Percentiles rank a stretch among this genome's conserved stretches.
Evolutionary conservation across 306 rosid genomes (phyloP).

Genomic region (Quercus parvula): DNA sequence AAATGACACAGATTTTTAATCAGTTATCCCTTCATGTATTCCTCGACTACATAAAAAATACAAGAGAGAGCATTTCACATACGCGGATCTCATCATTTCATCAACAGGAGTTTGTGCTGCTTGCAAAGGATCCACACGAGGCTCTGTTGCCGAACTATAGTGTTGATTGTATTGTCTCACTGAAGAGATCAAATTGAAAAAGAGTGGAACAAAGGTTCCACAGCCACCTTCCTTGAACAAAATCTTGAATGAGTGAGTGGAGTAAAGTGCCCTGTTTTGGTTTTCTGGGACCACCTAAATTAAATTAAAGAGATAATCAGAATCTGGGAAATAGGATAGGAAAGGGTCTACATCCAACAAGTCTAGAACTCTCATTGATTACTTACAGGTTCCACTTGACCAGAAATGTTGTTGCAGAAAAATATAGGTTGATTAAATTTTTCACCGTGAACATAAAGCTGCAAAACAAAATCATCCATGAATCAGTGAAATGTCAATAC

Average conservation of each 20-base stretch:
- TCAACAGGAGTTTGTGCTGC: constrained; percentile 97
- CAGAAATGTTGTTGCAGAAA: constrained; percentile 94
- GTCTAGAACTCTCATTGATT: background rate
- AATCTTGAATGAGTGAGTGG: constrained; percentile 82
- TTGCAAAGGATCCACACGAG: constrained; percentile 74
- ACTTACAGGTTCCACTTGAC: constrained; percentile 92
- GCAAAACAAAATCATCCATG: constrained; percentile 28
- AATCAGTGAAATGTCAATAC: constrained; percentile 3
- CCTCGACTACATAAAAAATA: background rate
- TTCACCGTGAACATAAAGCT: constrained; percentile 77
- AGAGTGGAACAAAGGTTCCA: constrained; percentile 93
- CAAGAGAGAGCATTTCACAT: constrained; percentile 27
- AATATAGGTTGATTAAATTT: constrained; percentile 96
- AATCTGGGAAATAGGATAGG: background rate
- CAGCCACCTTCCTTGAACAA: constrained; percentile 98
- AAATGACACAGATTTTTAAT: constrained; percentile 9
- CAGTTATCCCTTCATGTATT: background rate
- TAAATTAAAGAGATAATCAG: background rate
- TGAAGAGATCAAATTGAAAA: constrained; percentile 82
- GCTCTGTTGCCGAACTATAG: constrained; percentile 27
- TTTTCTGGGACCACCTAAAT: constrained; percentile 80
- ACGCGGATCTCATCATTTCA: constrained; percentile 99
- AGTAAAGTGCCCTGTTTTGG: constrained; percentile 73
- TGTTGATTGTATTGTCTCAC: constrained; percentile 78
- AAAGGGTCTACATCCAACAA: background rate